A percentile compares a stretch with the other conserved stretches of the same genome.
Conservation (phyloP, 2,329 filamentous ascomycete species). For the Aspergillus felis region DNA sequence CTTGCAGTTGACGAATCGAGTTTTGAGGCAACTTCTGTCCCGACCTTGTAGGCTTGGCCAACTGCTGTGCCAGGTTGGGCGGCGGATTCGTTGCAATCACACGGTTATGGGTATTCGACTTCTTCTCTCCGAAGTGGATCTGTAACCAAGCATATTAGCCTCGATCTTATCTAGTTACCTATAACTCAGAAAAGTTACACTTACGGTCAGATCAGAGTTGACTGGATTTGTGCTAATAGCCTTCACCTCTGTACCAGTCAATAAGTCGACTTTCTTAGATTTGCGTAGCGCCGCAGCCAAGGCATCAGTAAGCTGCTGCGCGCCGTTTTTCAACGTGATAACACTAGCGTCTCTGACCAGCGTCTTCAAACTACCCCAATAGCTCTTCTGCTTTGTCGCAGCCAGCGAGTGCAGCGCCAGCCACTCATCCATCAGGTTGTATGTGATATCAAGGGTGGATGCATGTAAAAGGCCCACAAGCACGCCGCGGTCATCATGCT, state of each 20-base stretch:
- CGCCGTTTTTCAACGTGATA: slow-evolving; percentile 51
- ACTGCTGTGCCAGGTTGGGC: slow-evolving; percentile 22
- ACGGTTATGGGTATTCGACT: slow-evolving; percentile 21
- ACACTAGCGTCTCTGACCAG: slow-evolving; percentile 30
- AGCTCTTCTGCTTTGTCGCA: slow-evolving; percentile 9
- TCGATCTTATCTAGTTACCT: background rate
- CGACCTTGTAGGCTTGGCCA: slow-evolving; percentile 12
- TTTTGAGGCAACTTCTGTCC: slow-evolving; percentile 9
- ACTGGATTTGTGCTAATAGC: slow-evolving; percentile 35
- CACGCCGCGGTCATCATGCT: slow-evolving; percentile 29
- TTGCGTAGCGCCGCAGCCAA: slow-evolving; percentile 50
- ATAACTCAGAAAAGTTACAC: background rate
- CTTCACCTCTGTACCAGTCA: slow-evolving; percentile 47
- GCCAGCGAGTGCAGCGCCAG: slow-evolving; percentile 20
- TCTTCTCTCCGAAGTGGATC: slow-evolving; percentile 12
- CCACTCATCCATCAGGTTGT: slow-evolving; percentile 23
- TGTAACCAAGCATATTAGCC: slow-evolving; percentile 3
- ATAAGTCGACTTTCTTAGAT: slow-evolving; percentile 59
- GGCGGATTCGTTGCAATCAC: slow-evolving; percentile 33
- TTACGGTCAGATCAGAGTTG: slow-evolving; percentile 23
- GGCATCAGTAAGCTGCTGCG: slow-evolving; percentile 57
- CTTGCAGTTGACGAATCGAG: slow-evolving; percentile 21
- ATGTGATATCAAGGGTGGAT: slow-evolving; percentile 5
- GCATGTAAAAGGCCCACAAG: slow-evolving; percentile 13
- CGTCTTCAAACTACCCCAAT: slow-evolving; percentile 13